These are phyloP conservation scores for Colletotrichum brevisporum DNA, from an alignment of 2,329 filamentous ascomycete species.

Conservation along the genomic window DNA sequence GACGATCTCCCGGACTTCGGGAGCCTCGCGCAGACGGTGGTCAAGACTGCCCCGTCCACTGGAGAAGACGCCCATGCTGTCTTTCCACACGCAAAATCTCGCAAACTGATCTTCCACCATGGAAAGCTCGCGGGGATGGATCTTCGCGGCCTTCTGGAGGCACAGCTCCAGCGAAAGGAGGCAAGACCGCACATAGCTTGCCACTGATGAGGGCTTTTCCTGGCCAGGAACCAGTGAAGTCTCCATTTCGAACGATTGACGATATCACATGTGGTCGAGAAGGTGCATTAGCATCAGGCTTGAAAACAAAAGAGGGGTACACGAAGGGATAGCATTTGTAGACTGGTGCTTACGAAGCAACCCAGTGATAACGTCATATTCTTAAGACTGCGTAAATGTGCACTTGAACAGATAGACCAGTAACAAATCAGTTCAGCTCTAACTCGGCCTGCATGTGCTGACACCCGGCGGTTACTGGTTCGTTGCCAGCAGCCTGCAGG, in stretches of 20 bases:
- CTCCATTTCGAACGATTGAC: too few relatives aligned
- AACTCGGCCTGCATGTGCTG: neutral
- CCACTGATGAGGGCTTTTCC: neutral
- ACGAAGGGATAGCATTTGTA: too few relatives aligned
- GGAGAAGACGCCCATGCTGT: conserved; percentile 38
- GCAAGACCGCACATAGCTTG: neutral
- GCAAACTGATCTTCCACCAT: conserved; percentile 42
- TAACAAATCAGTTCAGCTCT: too few relatives aligned
- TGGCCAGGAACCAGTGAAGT: neutral
- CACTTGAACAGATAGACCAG: too few relatives aligned
- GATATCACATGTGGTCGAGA: too few relatives aligned
- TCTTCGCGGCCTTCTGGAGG: neutral
- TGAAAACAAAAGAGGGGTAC: too few relatives aligned
- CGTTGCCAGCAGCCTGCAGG: neutral
- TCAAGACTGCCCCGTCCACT: conserved; percentile 36
- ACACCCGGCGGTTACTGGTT: neutral
- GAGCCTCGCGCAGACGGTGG: conserved; percentile 7
- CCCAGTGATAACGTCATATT: too few relatives aligned
- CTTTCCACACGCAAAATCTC: conserved; percentile 41
- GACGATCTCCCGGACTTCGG: neutral
- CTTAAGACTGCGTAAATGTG: too few relatives aligned
- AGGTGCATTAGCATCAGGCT: too few relatives aligned
- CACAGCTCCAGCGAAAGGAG: neutral
- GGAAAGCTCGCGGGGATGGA: conserved; percentile 22
- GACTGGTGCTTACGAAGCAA: too few relatives aligned